Evolutionary conservation across 202 grass and related monocot species (phyloP), one percentile per base, ranked within the genome.

Genomic region (Panicum hallii): DNA sequence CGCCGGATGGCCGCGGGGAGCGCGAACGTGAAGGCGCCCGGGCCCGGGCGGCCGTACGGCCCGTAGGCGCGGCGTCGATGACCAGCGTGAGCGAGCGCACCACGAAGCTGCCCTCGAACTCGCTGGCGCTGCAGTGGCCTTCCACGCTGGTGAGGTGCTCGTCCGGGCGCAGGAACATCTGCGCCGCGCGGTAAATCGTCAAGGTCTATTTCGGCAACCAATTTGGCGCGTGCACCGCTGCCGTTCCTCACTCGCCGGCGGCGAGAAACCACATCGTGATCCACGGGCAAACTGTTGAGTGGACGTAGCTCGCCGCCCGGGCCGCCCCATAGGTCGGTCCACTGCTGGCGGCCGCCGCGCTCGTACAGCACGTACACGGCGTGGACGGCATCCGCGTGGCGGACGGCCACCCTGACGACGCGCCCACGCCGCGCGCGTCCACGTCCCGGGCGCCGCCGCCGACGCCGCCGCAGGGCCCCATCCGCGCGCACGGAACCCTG

Each of bases 241-340:
- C 32, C 0, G 32, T 32, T 32, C 32, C 32, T 32, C 32, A 3
- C 32, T 32, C 32, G 32, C 32, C 32, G 32, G 32, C 32, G 32
- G 32, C 32, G 26, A 26, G 26, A 26, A 26, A 26, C 26, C 26
- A 1, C 26, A 26, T 0, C 26, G 32, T 32, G 32, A 32, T 32
- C 32, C 32, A 32, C 32, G 1, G 32, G 32, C 32, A 32, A 1
- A 32, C 32, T 32, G 32, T 32, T 32, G 32, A 32, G 32, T 32
- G 32, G 32, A 32, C 32, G 32, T 32, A 32, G 2, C 32, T 93
- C 91, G 13, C 88, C 90, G 14, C 90, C 88, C 1, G 28, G 76
- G 7, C 86, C 85, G 12, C 88, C 91, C 79, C 91, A 89, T 7
- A 85, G 85, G 64, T 79, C 88, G 46, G 88, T 91, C 84, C 82